These are phyloP conservation scores for Bauhinia variegata DNA, from an alignment of 306 rosid species.

Conservation along the genomic window DNA sequence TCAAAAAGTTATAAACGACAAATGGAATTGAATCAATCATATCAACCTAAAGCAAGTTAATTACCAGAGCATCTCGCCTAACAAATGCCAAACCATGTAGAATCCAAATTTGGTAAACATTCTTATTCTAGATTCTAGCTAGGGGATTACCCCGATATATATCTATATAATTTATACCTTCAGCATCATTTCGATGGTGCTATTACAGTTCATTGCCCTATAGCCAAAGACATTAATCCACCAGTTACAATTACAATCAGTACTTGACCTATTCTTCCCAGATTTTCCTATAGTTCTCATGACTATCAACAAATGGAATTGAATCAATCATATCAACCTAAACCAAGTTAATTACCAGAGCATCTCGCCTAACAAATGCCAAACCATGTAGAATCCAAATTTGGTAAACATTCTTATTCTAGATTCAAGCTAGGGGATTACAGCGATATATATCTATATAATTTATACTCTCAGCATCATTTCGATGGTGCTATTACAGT, in stretches of 20 bases:
- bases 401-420: constrained; percentile 28
- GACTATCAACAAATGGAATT: background rate
- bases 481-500: constrained; percentile 6
- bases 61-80: constrained; percentile 32
- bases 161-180: too few species aligned
- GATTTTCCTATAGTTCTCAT: too few species aligned
- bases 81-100: constrained; percentile 3
- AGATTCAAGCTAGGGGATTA: constrained; percentile 23
- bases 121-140: constrained; percentile 29
- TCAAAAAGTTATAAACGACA: background rate
- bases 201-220: constrained; percentile 1
- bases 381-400: constrained; percentile 10
- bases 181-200: constrained; percentile 27
- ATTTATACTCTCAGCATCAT: constrained; percentile 27
- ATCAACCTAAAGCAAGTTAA: constrained; percentile 14
- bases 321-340: background rate
- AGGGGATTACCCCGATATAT: constrained; percentile 3
- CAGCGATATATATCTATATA: background rate
- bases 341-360: constrained; percentile 18
- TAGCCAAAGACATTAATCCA: background rate
- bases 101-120: constrained; percentile 23
- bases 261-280: too few species aligned
- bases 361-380: constrained; percentile 29
- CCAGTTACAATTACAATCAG: background rate
- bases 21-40: constrained; percentile 3